Evolutionary conservation across 192 early-diverging fungal species (phyloP).

Genomic region (Coemansia sp.): DNA sequence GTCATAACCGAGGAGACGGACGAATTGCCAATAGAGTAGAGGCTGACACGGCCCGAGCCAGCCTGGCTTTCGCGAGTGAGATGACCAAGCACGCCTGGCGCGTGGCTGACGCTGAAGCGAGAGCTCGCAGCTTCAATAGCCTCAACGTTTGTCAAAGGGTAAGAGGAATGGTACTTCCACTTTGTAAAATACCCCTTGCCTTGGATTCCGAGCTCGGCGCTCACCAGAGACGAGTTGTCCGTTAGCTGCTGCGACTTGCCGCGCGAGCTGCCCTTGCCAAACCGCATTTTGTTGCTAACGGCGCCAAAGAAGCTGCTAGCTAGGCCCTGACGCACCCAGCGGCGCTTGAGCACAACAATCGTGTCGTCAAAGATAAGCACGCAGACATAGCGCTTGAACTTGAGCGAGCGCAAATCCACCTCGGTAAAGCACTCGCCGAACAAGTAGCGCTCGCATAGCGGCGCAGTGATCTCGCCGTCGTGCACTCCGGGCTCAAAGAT

Average conservation of each 20-base stretch:
- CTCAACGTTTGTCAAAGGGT: slow-evolving; percentile 59
- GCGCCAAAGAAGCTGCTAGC: slow-evolving; percentile 57
- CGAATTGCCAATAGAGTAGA: slow-evolving; percentile 57
- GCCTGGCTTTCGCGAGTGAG: slow-evolving; percentile 45
- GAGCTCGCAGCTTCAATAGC: slow-evolving; percentile 62
- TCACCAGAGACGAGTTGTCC: slow-evolving; percentile 56
- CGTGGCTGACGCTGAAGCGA: slow-evolving; percentile 45
- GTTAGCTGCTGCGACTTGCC: slow-evolving; percentile 23
- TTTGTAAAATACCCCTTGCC: slow-evolving; percentile 68
- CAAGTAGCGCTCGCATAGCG: slow-evolving; percentile 59
- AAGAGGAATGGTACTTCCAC: slow-evolving; percentile 67
- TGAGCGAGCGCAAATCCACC: slow-evolving; percentile 59
- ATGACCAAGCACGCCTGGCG: slow-evolving; percentile 43
- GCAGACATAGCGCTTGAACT: slow-evolving; percentile 64
- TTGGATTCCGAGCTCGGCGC: slow-evolving; percentile 51
- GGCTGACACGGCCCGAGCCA: slow-evolving; percentile 44
- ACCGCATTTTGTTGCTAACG: slow-evolving; percentile 55
- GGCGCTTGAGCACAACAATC: slow-evolving; percentile 66
- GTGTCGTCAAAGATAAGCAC: slow-evolving; percentile 66
- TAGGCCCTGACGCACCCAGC: slow-evolving; percentile 59
- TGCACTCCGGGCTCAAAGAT: slow-evolving; percentile 62
- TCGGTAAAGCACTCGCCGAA: slow-evolving; percentile 71
- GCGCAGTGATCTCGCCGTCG: slow-evolving; percentile 51
- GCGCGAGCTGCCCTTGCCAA: slow-evolving; percentile 46
- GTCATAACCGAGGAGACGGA: slow-evolving; percentile 58